phyloP scores from a whole-genome alignment of 2,329 filamentous ascomycete species.

The Verticillium nonalfalfae region DNA sequence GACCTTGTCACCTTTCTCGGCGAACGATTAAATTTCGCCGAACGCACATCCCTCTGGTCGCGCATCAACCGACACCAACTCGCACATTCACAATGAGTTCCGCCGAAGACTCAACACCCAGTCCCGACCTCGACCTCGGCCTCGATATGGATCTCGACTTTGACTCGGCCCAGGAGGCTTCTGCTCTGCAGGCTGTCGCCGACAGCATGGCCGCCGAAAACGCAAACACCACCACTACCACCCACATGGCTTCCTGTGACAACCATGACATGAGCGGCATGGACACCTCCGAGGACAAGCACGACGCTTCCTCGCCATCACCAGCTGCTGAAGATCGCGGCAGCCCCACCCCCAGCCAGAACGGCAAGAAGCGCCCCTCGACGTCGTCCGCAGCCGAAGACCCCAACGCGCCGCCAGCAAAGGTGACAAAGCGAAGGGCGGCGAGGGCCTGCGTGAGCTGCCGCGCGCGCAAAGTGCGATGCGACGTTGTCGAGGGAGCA shows the following conservation, averaged over 20 bases:
- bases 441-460: conserved; percentile 88
- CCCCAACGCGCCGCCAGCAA: conserved; percentile 24
- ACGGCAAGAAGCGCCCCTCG: conserved; percentile 11
- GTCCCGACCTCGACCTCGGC: background rate
- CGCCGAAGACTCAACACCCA: background rate
- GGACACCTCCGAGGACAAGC: background rate
- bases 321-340: background rate
- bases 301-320: background rate
- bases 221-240: conserved; percentile 4
- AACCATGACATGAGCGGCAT: conserved; percentile 1
- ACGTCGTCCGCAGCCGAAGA: conserved; percentile 4
- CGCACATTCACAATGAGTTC: background rate
- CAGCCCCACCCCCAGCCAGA: conserved; percentile 1
- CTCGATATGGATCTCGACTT: conserved; percentile 1
- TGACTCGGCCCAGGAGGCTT: background rate
- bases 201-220: conserved; percentile 1
- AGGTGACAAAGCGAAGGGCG: conserved; percentile 71
- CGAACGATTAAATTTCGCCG: background rate
- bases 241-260: background rate
- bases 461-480: conserved; percentile 82
- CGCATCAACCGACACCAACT: background rate
- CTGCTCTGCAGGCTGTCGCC: conserved; percentile 2
- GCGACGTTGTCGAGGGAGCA: conserved; percentile 84
- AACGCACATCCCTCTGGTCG: background rate
- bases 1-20: background rate